A percentile compares a stretch with the other conserved stretches of the same genome.
phyloP scores from a whole-genome alignment of 345 rosid species.

The Laguncularia racemosa region DNA sequence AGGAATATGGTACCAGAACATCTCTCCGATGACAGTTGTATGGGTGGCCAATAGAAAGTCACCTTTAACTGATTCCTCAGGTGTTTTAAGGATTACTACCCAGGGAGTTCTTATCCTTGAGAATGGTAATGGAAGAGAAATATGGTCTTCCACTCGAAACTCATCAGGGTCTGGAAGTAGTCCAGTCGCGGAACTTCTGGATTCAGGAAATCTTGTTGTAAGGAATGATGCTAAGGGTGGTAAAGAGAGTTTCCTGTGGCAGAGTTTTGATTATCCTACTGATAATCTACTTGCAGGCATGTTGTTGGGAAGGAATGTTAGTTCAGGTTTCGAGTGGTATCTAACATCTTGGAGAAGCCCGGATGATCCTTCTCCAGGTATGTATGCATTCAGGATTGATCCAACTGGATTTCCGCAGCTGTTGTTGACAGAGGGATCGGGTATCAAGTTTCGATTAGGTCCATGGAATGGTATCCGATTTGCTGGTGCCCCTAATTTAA shows the following conservation, averaged over 20 bases:
- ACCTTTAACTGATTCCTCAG: constrained; percentile 12
- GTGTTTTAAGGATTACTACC: not conserved
- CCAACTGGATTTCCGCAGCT: constrained; percentile 14
- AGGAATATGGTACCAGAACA: constrained; percentile 24
- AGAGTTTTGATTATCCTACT: constrained; percentile 21
- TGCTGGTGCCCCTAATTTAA: constrained; percentile 3
- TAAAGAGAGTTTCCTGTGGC: constrained; percentile 9
- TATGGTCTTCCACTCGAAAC: constrained; percentile 13
- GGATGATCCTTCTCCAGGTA: constrained; percentile 18
- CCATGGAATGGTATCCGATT: constrained; percentile 18
- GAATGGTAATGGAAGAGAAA: constrained; percentile 1
- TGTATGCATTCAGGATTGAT: constrained; percentile 8
- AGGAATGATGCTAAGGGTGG: constrained; percentile 3
- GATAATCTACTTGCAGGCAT: constrained; percentile 18
- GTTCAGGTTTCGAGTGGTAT: constrained; percentile 4
- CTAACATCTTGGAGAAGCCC: constrained; percentile 18
- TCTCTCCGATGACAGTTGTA: constrained; percentile 5
- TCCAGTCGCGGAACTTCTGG: constrained; percentile 16
- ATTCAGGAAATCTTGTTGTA: constrained; percentile 18
- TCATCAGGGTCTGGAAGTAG: not conserved
- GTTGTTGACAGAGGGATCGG: constrained; percentile 1
- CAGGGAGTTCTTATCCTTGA: constrained; percentile 11
- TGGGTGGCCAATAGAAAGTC: constrained; percentile 21
- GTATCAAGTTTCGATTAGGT: not conserved
- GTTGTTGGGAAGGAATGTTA: constrained; percentile 10